These are phyloP conservation scores for Ceratonia siliqua DNA, from an alignment of 306 rosid species.

Conservation along the genomic window DNA sequence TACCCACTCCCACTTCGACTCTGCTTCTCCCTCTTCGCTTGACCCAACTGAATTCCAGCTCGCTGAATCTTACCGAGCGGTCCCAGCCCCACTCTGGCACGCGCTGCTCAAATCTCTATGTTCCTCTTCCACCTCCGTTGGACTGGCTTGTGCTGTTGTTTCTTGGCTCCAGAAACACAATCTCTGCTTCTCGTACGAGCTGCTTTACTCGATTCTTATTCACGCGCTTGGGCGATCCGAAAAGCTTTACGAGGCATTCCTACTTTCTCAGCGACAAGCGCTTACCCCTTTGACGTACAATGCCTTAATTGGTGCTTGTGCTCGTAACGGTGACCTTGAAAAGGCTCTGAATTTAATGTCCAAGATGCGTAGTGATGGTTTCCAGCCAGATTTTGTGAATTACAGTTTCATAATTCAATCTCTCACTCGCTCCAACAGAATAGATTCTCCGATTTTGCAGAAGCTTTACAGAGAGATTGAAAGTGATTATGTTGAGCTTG, in stretches of 20 bases:
- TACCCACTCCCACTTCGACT: slow-evolving; percentile 14
- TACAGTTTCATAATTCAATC: slow-evolving; percentile 67
- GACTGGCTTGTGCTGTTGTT: slow-evolving; percentile 61
- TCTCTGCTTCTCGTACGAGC: slow-evolving; percentile 66
- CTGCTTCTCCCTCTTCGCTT: slow-evolving; percentile 50
- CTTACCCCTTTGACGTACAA: slow-evolving; percentile 65
- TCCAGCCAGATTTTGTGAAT: slow-evolving; percentile 57
- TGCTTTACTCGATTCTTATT: slow-evolving; percentile 71
- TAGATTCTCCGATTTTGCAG: slow-evolving; percentile 57
- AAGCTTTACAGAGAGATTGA: slow-evolving; percentile 67
- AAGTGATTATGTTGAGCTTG: slow-evolving; percentile 62
- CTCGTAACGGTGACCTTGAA: slow-evolving; percentile 64
- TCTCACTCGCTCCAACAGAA: slow-evolving; percentile 58
- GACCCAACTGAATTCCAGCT: slow-evolving; percentile 57
- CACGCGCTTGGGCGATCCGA: slow-evolving; percentile 74
- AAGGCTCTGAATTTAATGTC: slow-evolving; percentile 74
- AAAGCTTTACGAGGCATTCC: slow-evolving; percentile 70
- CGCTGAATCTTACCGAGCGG: slow-evolving; percentile 64
- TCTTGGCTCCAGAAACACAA: slow-evolving; percentile 70
- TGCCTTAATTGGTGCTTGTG: slow-evolving; percentile 68
- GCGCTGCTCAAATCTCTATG: slow-evolving; percentile 65
- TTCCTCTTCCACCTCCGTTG: slow-evolving; percentile 51
- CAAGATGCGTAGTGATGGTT: slow-evolving; percentile 69
- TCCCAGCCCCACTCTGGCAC: slow-evolving; percentile 67
- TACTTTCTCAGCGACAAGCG: slow-evolving; percentile 61